These are phyloP conservation scores for Pythium periplocum DNA, from an alignment of 352 stramenopile genomes.

Conservation along the genomic window DNA sequence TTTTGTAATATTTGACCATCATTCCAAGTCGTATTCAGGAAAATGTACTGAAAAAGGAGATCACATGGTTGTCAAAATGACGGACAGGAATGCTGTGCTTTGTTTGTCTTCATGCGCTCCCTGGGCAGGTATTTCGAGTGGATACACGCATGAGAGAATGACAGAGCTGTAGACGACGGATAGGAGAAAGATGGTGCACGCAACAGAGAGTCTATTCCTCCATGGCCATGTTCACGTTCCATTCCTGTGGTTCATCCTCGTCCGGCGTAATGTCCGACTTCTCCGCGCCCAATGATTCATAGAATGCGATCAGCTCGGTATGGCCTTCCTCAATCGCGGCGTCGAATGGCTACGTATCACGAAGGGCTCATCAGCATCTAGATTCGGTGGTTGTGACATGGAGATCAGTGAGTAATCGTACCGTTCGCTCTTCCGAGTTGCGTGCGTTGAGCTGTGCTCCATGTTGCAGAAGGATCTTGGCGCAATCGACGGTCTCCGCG, in stretches of 20 bases:
- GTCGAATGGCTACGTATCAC: slow-evolving; percentile 21
- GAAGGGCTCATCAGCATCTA: neutral
- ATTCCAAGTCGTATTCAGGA: slow-evolving; percentile 3
- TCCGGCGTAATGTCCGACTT: slow-evolving; percentile 21
- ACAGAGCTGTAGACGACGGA: slow-evolving; percentile 1
- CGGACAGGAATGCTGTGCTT: no score
- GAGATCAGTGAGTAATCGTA: slow-evolving; percentile 9
- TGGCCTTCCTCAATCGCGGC: slow-evolving; percentile 28
- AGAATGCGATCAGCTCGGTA: slow-evolving; percentile 23
- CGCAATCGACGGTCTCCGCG: slow-evolving; percentile 23
- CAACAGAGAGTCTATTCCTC: slow-evolving; percentile 10
- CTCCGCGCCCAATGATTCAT: slow-evolving; percentile 21
- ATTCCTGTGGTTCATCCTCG: slow-evolving; percentile 16
- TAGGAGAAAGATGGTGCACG: slow-evolving; percentile 2
- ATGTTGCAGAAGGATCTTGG: slow-evolving; percentile 24
- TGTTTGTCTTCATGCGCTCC: no score
- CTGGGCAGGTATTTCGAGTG: no score
- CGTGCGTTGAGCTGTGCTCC: slow-evolving; percentile 28
- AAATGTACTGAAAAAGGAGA: neutral
- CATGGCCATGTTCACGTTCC: slow-evolving; percentile 16
- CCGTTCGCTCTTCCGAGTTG: slow-evolving; percentile 28
- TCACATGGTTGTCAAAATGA: no score
- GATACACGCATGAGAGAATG: neutral
- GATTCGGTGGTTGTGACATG: slow-evolving; percentile 3
- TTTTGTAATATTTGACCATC: slow-evolving; percentile 8